Evolutionary conservation across 1,284 basidiomycete genomes (phyloP), one percentile per base, ranked within the genome.

Genomic region (Sutorius eximius): DNA sequence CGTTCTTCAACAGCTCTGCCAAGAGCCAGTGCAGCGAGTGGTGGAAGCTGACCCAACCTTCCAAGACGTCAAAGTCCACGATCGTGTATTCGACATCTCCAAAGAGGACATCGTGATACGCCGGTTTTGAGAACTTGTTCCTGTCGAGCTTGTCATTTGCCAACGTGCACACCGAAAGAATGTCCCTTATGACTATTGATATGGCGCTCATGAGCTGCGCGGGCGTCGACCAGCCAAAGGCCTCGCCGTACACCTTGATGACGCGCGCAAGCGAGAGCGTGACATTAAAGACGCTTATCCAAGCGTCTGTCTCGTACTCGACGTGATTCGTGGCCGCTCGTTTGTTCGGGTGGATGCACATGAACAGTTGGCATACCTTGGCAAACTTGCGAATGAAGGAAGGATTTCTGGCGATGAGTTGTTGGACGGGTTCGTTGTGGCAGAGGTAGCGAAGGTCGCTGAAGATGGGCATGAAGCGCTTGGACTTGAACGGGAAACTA

Each of bases 231-330:
- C 79, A 77, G 32, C 81, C 73, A 67, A 86, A 94, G 0, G 89
- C 87, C 63, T 92, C 89, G 9, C 93, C 94, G 58, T 93, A 91
- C 5, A 89, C 88, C 66, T 93, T 91, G 73, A 93, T 91, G 40
- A 94, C 84, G 42, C 93, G 85, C 3, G 91, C 89, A 15, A 98
- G 75, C 27, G 93, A 94, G 8, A 95, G 82, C 7, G 93, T 93
- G 30, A 95, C 87, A 63, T 94, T 93, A 75, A 97, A 97, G 10
- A 95, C 90, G 64, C 87, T 91, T 58, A 95, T 91, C 93, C 94
- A 97, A 30, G 88, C 86, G 62, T 98, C 95, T 33, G 89, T 88
- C 73, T 98, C 95, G 72, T 92, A 98, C 70, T 97, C 94, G 62
- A 97, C 86, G 64, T 98, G 95, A 55, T 77, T 85, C 16, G 82